Base-by-base conservation (phyloP, 2,329 filamentous ascomycete genomes). In the Plectosphaerella plurivora region DNA sequence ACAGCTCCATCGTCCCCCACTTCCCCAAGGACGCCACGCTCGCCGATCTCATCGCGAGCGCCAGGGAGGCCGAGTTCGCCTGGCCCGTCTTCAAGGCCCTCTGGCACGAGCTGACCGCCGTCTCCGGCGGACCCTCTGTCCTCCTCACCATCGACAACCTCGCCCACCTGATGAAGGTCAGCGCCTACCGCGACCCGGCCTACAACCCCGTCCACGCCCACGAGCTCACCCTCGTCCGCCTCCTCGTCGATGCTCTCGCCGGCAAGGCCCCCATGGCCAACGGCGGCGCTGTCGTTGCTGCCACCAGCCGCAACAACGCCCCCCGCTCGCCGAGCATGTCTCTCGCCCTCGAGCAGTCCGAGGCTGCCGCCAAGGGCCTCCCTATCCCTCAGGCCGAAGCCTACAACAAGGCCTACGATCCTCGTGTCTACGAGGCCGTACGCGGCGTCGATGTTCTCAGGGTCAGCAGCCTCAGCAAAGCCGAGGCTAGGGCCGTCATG, bases 131-230 rank as follows among this genome's bases (percentile, higher is more conserved):
- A 1, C 74, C 75, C 5, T 79, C 78, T 15, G 76, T 97, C 53
- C 75, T 97, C 48, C 78, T 97, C 60, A 74, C 85, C 44, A 73
- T 95, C 49, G 94, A 99, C 65, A 87, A 87, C 50, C 76, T 97
- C 36, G 78, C 83, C 51, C 89, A 94, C 73, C 82, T 91, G 70
- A 96, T 96, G 89, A 80, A 79, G 59, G 65, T 84, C 37, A 90
- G 86, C 57, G 83, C 81, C 45, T 99, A 97, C 75, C 82, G 87
- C 58, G 82, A 82, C 57, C 75, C 87, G 2, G 76, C 87, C 22
- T 88, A 83, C 61, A 81, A 89, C 56, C 77, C 77, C 14, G 87
- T 99, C 57, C 94, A 99, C 74, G 81, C 91, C 25, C 90, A 96
- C 70, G 88, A 97, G 63, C 79, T 99, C 28, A 77, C 82, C 22